Conservation (phyloP, 1,284 basidiomycete species). For the Naganishia cerealis region DNA sequence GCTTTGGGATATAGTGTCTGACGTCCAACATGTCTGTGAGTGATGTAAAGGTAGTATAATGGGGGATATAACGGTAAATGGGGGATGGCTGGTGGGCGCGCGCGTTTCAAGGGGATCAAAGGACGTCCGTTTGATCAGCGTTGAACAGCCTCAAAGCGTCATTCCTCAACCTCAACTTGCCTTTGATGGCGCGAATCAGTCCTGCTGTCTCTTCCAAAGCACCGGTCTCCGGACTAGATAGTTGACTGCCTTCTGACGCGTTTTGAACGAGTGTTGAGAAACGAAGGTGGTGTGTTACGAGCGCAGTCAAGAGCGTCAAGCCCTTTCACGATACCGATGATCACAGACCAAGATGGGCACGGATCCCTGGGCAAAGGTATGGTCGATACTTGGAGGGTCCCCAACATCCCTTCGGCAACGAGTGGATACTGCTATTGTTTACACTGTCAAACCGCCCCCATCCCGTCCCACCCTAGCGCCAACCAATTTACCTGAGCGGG, state of each 20-base stretch:
- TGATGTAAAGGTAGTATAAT: not conserved
- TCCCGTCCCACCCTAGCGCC: not conserved
- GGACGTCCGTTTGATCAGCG: not conserved
- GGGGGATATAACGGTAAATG: not conserved
- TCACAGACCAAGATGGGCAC: constrained; percentile 13
- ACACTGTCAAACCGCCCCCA: constrained; percentile 1
- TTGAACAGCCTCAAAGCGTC: not conserved
- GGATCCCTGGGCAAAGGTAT: not conserved
- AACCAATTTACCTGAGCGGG: not conserved
- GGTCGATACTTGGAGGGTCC: not conserved
- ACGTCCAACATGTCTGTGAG: constrained; percentile 5
- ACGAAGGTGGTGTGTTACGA: constrained; percentile 16
- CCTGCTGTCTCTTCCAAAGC: constrained; percentile 2
- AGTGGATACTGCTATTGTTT: not conserved
- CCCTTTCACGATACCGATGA: constrained; percentile 9
- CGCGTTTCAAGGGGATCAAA: constrained; percentile 12
- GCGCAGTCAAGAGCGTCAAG: constrained; percentile 14
- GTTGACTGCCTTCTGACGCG: not conserved
- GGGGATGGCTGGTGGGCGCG: not conserved
- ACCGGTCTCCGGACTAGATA: not conserved
- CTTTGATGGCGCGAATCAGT: not conserved
- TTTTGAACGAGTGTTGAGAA: constrained; percentile 23
- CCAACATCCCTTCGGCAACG: not conserved
- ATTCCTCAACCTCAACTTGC: not conserved
- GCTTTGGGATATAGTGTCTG: constrained; percentile 2